phyloP scores from a whole-genome alignment of 2,329 filamentous ascomycete species.

The Cercospora sp. region DNA sequence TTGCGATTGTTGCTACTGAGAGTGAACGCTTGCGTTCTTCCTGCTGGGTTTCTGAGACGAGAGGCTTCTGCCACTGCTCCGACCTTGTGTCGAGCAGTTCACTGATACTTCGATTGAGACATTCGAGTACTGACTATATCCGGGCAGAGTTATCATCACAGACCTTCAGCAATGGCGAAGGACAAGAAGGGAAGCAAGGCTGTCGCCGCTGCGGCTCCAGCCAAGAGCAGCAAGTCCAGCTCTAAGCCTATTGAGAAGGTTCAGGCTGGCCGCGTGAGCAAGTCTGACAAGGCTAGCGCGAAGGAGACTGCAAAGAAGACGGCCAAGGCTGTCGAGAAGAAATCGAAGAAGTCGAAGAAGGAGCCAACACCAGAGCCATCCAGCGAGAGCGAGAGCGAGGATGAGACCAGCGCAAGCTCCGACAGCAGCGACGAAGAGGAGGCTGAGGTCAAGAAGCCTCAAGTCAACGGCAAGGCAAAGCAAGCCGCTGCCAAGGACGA shows the following conservation, averaged over 20 bases:
- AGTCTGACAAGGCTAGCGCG: conserved; percentile 62
- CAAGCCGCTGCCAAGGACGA: conserved; percentile 28
- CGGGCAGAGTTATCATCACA: conserved; percentile 35
- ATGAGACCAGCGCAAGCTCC: conserved; percentile 39
- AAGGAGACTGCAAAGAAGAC: conserved; percentile 55
- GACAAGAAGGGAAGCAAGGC: conserved; percentile 45
- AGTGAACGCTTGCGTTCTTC: conserved; percentile 43
- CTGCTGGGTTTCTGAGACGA: conserved; percentile 43
- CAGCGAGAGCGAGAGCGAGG: conserved; percentile 37
- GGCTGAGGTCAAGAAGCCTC: conserved; percentile 29
- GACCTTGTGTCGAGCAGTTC: conserved; percentile 14
- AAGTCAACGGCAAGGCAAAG: conserved; percentile 30
- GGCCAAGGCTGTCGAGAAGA: conserved; percentile 45
- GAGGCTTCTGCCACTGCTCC: conserved; percentile 25
- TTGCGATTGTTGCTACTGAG: conserved; percentile 41
- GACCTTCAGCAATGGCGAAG: conserved; percentile 45
- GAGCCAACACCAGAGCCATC: conserved; percentile 49
- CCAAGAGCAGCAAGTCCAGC: conserved; percentile 30
- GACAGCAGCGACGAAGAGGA: conserved; percentile 42
- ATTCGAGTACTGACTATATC: conserved; percentile 31
- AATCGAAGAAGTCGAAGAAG: conserved; percentile 48
- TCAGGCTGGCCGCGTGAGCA: conserved; percentile 66
- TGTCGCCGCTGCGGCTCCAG: conserved; percentile 31
- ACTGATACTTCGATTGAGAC: conserved; percentile 22
- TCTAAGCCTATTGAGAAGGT: conserved; percentile 51